Conservation (phyloP, 768 basidiomycete species). For the Phaeolepiota aurea region DNA sequence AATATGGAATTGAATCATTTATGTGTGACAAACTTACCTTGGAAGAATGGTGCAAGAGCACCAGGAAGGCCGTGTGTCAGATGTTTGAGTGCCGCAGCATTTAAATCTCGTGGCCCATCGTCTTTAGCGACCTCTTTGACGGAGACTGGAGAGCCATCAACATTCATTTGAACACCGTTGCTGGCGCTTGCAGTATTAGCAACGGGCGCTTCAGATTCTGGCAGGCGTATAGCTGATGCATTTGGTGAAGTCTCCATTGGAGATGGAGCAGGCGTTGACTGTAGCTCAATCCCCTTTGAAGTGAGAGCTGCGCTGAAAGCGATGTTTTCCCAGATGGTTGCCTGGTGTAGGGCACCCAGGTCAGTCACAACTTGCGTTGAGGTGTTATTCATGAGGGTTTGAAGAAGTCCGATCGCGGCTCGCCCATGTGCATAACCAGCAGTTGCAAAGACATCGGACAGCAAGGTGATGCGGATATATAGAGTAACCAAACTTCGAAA, state of each 20-base stretch:
- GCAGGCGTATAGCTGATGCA: constrained; percentile 31
- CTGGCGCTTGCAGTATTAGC: constrained; percentile 21
- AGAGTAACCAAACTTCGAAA: constrained; percentile 72
- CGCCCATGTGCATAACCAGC: constrained; percentile 78
- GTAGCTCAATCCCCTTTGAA: constrained; percentile 44
- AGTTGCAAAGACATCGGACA: constrained; percentile 83
- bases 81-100: constrained; percentile 72
- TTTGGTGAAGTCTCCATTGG: constrained; percentile 42
- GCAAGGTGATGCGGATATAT: constrained; percentile 71
- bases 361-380: constrained; percentile 57
- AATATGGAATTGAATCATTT: too few species aligned
- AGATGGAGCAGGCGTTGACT: constrained; percentile 31
- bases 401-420: constrained; percentile 64
- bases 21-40: constrained; percentile 40
- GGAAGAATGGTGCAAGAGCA: constrained; percentile 76
- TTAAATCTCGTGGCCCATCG: constrained; percentile 46
- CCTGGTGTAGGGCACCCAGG: constrained; percentile 75
- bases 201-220: constrained; percentile 21
- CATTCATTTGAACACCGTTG: constrained; percentile 19
- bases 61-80: constrained; percentile 72
- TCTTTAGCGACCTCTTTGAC: constrained; percentile 24
- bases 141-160: constrained; percentile 8
- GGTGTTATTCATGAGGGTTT: constrained; percentile 60
- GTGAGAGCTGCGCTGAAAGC: constrained; percentile 55
- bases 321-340: constrained; percentile 84